Percentiles rank a stretch among this genome's conserved stretches.
phyloP scores from a whole-genome alignment of 2,329 filamentous ascomycete genomes.

The Diplodia mutila region DNA sequence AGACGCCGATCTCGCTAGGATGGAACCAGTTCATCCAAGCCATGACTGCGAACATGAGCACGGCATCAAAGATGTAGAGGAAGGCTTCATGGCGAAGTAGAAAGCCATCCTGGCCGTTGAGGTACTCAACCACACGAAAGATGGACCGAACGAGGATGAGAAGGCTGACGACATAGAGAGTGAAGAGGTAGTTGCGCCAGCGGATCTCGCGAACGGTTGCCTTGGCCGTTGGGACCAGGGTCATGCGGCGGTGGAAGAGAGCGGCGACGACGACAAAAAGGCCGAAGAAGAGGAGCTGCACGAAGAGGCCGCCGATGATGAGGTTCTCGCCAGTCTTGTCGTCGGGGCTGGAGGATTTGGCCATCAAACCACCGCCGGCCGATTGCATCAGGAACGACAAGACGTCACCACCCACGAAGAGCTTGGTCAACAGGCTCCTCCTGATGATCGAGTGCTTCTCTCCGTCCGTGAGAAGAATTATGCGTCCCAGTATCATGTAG shows the following conservation, averaged over 20 bases:
- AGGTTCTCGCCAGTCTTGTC: conserved; percentile 51
- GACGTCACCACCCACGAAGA: conserved; percentile 50
- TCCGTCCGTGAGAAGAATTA: conserved; percentile 41
- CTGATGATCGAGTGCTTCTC: conserved; percentile 42
- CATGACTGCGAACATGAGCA: conserved; percentile 50
- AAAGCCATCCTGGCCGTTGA: conserved; percentile 49
- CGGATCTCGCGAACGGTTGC: neutral
- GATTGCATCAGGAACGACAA: conserved; percentile 48
- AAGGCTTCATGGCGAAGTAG: conserved; percentile 51
- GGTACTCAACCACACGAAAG: conserved; percentile 56
- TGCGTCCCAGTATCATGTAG: conserved; percentile 50
- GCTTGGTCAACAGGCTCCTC: conserved; percentile 43
- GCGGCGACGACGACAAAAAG: conserved; percentile 49
- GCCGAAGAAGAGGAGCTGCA: conserved; percentile 57
- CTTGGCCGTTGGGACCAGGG: conserved; percentile 28
- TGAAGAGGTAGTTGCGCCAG: conserved; percentile 42
- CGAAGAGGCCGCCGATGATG: conserved; percentile 54
- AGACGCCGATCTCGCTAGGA: conserved; percentile 33
- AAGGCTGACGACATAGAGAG: conserved; percentile 49
- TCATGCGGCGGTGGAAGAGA: conserved; percentile 37
- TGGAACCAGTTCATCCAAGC: conserved; percentile 44
- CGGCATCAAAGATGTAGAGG: conserved; percentile 54
- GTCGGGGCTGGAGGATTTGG: no score
- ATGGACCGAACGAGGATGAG: conserved; percentile 55
- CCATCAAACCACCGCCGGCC: no score